Conservation (phyloP, 2,329 filamentous ascomycete species). For the Truncatella angustata region DNA sequence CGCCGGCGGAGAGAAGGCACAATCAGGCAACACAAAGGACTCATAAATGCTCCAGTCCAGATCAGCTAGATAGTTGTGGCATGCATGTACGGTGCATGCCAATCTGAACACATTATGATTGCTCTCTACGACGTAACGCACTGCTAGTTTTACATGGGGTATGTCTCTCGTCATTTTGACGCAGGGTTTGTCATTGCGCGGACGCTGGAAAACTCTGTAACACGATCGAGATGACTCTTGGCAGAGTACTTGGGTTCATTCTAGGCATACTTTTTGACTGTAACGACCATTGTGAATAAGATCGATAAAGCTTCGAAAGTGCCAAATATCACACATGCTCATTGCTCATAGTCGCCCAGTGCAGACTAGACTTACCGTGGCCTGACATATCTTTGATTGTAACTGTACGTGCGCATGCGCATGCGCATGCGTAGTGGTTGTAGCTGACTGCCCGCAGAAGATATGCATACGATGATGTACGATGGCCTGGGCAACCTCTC, state of each 20-base stretch:
- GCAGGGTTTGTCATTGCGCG: slow-evolving; percentile 76
- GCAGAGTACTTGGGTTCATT: slow-evolving; percentile 75
- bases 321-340: slow-evolving; percentile 44
- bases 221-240: slow-evolving; percentile 91
- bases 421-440: no score
- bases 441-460: no score
- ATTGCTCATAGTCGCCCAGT: not conserved
- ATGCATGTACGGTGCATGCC: not conserved
- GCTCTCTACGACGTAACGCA: not conserved
- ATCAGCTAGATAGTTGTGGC: not conserved
- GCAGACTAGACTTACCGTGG: not conserved
- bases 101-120: no score
- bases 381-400: not conserved
- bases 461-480: not conserved
- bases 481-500: no score
- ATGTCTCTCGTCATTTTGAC: slow-evolving; percentile 86
- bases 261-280: slow-evolving; percentile 87
- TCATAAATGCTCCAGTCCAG: slow-evolving; percentile 32
- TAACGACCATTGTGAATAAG: slow-evolving; percentile 66
- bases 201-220: slow-evolving; percentile 77
- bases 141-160: not conserved
- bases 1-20: slow-evolving; percentile 28
- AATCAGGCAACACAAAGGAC: slow-evolving; percentile 38
- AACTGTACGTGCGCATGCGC: no score
- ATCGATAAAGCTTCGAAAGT: slow-evolving; percentile 91